phyloP scores from a whole-genome alignment of 306 rosid species.

The Lithocarpus polystachyus region DNA sequence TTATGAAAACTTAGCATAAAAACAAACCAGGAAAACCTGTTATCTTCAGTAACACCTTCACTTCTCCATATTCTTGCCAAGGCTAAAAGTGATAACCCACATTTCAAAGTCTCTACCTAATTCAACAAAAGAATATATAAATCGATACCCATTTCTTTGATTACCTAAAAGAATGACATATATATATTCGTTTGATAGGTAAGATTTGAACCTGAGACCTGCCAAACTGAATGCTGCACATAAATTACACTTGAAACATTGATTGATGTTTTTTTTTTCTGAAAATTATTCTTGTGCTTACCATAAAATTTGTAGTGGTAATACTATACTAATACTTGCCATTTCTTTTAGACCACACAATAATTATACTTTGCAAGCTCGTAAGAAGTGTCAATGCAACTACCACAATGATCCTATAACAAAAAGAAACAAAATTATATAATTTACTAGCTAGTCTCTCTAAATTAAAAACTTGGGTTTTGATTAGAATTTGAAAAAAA shows the following conservation, averaged over 20 bases:
- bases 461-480: not conserved
- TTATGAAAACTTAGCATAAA: too few relatives aligned
- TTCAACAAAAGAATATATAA: slow-evolving; percentile 16
- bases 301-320: slow-evolving; percentile 87
- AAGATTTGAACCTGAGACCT: too few relatives aligned
- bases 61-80: slow-evolving; percentile 63
- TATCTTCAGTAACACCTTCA: slow-evolving; percentile 89
- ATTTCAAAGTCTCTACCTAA: slow-evolving; percentile 89
- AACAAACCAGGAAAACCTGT: slow-evolving; percentile 40
- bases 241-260: too few relatives aligned
- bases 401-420: slow-evolving; percentile 71
- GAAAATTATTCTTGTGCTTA: not conserved
- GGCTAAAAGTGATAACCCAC: slow-evolving; percentile 74
- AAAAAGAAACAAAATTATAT: not conserved
- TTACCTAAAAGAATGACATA: too few relatives aligned
- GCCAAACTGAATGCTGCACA: too few relatives aligned
- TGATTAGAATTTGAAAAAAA: not conserved
- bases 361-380: slow-evolving; percentile 84
- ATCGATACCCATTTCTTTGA: too few relatives aligned
- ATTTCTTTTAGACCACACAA: slow-evolving; percentile 93
- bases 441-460: too few relatives aligned
- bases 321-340: slow-evolving; percentile 91
- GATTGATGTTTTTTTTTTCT: too few relatives aligned
- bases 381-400: slow-evolving; percentile 80
- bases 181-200: not conserved